These are phyloP conservation scores for Sordariomycetes sp. DNA, from an alignment of 2,329 filamentous ascomycete species.

Conservation along the genomic window DNA sequence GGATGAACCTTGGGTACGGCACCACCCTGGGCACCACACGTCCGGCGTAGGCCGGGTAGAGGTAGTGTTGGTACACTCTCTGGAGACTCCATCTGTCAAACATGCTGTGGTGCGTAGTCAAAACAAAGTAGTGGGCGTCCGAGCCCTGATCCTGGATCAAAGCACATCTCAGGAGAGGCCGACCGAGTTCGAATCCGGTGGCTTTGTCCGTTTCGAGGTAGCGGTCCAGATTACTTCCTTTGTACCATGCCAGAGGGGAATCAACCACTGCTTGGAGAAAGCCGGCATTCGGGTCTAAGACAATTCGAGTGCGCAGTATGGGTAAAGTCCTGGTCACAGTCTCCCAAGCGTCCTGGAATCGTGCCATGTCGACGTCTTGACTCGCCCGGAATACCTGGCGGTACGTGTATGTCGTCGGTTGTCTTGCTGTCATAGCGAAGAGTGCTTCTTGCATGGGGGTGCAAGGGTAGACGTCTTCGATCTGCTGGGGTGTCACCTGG, in stretches of 20 bases:
- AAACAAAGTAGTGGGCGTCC: constrained; percentile 7
- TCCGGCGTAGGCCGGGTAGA: constrained; percentile 3
- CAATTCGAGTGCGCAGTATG: constrained; percentile 11
- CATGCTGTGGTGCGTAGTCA: constrained; percentile 12
- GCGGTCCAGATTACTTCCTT: constrained; percentile 1
- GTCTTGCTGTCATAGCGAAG: constrained; percentile 17
- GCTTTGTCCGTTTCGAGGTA: constrained; percentile 2
- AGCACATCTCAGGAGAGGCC: constrained; percentile 3
- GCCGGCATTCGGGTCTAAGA: constrained; percentile 12
- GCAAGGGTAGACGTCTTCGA: constrained; percentile 6
- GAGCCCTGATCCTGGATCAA: constrained; percentile 1
- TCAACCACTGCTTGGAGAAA: constrained; percentile 6
- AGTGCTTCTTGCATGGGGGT: constrained; percentile 12
- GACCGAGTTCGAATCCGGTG: constrained; percentile 2
- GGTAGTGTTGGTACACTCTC: constrained; percentile 1
- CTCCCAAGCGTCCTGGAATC: constrained; percentile 10
- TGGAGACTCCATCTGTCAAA: constrained; percentile 13
- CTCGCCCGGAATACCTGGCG: constrained; percentile 8
- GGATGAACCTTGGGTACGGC: constrained; percentile 5
- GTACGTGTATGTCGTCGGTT: constrained; percentile 9
- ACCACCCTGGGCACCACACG: background rate
- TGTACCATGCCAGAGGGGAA: constrained; percentile 1
- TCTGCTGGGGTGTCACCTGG: constrained; percentile 1
- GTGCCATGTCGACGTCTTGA: constrained; percentile 2
- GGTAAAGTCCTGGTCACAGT: constrained; percentile 5